Evolutionary conservation across 768 basidiomycete genomes (phyloP), one percentile per base, ranked within the genome.

Genomic region (Boletellus ananas): DNA sequence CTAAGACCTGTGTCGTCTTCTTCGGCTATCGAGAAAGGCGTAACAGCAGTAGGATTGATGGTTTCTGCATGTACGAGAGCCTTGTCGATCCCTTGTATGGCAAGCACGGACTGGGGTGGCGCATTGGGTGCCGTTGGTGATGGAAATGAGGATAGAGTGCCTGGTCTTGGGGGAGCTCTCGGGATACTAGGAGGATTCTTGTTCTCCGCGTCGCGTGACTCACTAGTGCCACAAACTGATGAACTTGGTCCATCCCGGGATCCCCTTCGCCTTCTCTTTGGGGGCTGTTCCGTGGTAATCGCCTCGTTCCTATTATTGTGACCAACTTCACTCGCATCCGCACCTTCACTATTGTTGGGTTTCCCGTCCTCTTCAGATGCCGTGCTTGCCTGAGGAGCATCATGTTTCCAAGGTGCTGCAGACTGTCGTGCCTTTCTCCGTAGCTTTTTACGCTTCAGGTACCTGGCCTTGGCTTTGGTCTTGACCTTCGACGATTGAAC

Each of bases 31-130:
- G 75, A 71, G 18, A 90, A 74, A 14, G 77, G 67, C 3, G 78
- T 58, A 3, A 73, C 62, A 4, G 66, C 66, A 2, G 73, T 57
- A 16, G 89, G 78, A 47, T 87, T 74, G 14, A 94, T 79, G 11
- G 88, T 55, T 55, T 85, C 80, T 4, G 90, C 90, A 45, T 78
- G 76, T 10, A 85, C 64, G 5, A 93, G 69, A 21, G 84, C 87
- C 59, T 77, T 74, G 66, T 93, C 89, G 13, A 94, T 73, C 12
- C 90, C 90, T 65, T 91, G 90, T 29, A 86, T 70, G 9, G 84
- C 84, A 17, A 93, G 80, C n/a, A 74, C 72, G 3, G 79, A 73
- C 63, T 82, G 83, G 14, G 87, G 82, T 2, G 90, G 89, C 1
- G 83, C 80, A 58, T 81, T 70, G 0, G 89, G 90, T 17, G 78